Evolutionary conservation across 352 stramenopile species (phyloP).

Genomic region (Globisporangium cederbergense): DNA sequence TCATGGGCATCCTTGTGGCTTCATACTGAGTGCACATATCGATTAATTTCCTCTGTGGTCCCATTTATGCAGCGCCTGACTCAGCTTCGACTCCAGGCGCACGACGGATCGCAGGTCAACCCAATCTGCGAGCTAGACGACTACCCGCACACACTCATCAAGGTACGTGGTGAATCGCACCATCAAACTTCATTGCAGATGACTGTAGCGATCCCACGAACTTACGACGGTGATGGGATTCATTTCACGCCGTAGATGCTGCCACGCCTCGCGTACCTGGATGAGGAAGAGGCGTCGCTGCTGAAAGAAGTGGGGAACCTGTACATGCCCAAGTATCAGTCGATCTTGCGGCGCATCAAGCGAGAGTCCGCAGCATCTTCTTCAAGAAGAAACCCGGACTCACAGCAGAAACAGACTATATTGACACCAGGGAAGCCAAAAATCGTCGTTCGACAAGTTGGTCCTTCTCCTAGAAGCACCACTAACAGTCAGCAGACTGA

Average conservation of each 20-base stretch:
- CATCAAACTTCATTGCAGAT: too few species aligned
- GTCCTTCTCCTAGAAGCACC: not conserved
- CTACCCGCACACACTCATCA: constrained; percentile 47
- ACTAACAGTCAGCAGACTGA: not conserved
- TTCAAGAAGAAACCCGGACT: not conserved
- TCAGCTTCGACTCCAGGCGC: constrained; percentile 59
- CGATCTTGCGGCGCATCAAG: constrained; percentile 37
- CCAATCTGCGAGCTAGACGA: constrained; percentile 58
- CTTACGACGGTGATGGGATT: not conserved
- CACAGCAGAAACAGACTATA: not conserved
- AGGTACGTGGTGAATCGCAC: constrained; percentile 19
- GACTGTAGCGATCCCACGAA: too few species aligned
- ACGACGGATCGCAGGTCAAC: constrained; percentile 52
- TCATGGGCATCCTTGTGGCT: too few species aligned
- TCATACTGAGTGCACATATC: too few species aligned
- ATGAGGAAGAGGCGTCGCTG: constrained; percentile 68
- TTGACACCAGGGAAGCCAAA: not conserved
- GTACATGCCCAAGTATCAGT: constrained; percentile 69
- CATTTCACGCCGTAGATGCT: constrained; percentile 35
- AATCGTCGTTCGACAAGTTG: not conserved
- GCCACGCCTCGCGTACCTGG: constrained; percentile 43
- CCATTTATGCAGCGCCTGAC: constrained; percentile 32
- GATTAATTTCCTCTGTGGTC: too few species aligned
- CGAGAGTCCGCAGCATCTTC: not conserved
- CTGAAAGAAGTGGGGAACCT: constrained; percentile 54